Conservation (phyloP, 2,329 filamentous ascomycete species). For the Aurifilum marmelostoma region DNA sequence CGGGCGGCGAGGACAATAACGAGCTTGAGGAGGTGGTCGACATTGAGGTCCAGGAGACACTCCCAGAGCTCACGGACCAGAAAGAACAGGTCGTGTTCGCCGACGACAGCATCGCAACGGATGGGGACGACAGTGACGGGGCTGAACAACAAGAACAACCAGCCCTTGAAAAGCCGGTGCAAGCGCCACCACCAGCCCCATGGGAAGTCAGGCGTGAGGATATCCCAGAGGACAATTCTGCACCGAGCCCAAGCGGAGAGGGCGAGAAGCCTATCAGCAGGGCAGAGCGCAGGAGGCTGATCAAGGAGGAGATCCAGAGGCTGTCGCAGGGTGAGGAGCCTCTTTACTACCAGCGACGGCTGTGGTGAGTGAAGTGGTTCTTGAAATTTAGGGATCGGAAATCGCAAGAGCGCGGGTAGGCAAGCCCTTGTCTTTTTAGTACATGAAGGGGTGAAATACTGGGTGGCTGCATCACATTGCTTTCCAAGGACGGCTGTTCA, state of each 20-base stretch:
- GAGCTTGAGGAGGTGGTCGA: constrained; percentile 20
- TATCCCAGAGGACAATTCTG: constrained; percentile 27
- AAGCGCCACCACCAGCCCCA: constrained; percentile 18
- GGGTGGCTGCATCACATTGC: too few relatives aligned
- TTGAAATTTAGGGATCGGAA: background rate
- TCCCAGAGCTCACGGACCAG: constrained; percentile 24
- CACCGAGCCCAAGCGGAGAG: constrained; percentile 43
- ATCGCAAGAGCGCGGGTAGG: background rate
- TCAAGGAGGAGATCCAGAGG: constrained; percentile 60
- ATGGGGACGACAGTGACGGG: constrained; percentile 1
- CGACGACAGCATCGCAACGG: constrained; percentile 5
- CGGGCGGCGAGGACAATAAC: constrained; percentile 30
- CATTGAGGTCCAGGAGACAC: constrained; percentile 28
- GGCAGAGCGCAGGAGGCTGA: constrained; percentile 58
- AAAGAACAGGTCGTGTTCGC: constrained; percentile 28
- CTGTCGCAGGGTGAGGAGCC: constrained; percentile 50
- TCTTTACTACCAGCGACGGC: constrained; percentile 57
- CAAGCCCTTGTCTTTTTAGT: background rate
- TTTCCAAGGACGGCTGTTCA: background rate
- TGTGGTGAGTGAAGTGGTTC: constrained; percentile 46
- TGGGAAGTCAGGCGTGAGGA: constrained; percentile 24
- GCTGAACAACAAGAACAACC: constrained; percentile 4
- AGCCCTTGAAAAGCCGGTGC: background rate
- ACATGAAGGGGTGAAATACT: background rate
- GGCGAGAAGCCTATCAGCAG: constrained; percentile 53